A percentile compares a stretch with the other conserved stretches of the same genome.
These are phyloP conservation scores for Candida ortonii DNA, from an alignment of 805 yeast species.

Conservation along the genomic window DNA sequence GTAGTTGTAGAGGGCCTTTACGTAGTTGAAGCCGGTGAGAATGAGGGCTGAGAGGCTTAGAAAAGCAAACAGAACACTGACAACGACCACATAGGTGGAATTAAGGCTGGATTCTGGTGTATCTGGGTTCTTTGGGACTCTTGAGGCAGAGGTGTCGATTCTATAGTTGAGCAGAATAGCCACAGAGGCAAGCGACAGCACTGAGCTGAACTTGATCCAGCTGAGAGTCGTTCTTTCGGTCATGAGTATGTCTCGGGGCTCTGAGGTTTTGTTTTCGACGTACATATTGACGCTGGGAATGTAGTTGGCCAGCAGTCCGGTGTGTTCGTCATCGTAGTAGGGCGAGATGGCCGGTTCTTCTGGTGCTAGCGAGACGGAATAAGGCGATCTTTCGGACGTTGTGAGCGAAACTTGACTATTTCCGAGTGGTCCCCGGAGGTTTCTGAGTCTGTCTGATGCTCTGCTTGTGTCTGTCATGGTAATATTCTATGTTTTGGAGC, in stretches of 20 bases:
- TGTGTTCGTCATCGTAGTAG: slow-evolving; percentile 9
- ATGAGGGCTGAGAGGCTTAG: slow-evolving; percentile 39
- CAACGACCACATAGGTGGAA: slow-evolving; percentile 27
- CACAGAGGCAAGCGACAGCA: slow-evolving; percentile 44
- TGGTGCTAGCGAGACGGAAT: no score
- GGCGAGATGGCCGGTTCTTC: no score
- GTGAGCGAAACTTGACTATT: no score
- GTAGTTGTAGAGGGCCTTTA: slow-evolving; percentile 43
- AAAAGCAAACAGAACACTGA: slow-evolving; percentile 37
- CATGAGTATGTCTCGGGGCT: slow-evolving; percentile 54
- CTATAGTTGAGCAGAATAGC: slow-evolving; percentile 46
- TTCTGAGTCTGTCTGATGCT: no score
- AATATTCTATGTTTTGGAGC: no score
- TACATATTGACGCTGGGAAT: slow-evolving; percentile 23
- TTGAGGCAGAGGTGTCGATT: slow-evolving; percentile 33
- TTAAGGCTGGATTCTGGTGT: slow-evolving; percentile 4
- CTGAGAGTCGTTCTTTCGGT: slow-evolving; percentile 51
- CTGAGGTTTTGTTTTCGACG: slow-evolving; percentile 40
- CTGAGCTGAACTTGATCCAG: slow-evolving; percentile 45
- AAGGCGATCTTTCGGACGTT: no score
- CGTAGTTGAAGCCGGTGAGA: slow-evolving; percentile 41
- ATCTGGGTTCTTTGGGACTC: slow-evolving; percentile 10
- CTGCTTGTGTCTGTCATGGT: no score
- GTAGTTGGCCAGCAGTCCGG: slow-evolving; percentile 12
- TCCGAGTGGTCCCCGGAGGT: no score